A percentile compares a stretch with the other conserved stretches of the same genome.
Evolutionary conservation across 108 stramenopile genomes (phyloP).

Genomic region (Pseudonitzschia delicatissima): DNA sequence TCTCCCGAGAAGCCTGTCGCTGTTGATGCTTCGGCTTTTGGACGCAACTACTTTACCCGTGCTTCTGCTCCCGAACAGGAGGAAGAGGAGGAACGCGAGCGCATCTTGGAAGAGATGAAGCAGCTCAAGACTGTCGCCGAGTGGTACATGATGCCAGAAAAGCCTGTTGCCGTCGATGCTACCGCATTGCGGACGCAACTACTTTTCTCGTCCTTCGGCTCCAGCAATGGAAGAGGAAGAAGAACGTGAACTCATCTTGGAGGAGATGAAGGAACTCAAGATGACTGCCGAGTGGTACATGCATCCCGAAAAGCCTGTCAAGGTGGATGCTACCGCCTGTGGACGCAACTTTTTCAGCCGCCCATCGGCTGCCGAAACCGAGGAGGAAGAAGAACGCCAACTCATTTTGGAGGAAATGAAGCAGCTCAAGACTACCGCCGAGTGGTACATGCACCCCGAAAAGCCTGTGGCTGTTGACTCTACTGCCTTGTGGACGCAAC

Average conservation of each 20-base stretch:
- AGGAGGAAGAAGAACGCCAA: constrained; percentile 37
- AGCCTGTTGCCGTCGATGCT: constrained; percentile 30
- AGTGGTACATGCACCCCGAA: constrained; percentile 63
- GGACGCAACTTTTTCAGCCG: constrained; percentile 63
- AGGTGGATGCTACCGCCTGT: constrained; percentile 30
- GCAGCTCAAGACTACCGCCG: constrained; percentile 52
- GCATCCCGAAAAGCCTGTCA: constrained; percentile 36
- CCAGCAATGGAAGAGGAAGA: constrained; percentile 24
- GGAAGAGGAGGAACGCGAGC: constrained; percentile 25
- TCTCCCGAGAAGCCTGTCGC: constrained; percentile 42
- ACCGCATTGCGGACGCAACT: constrained; percentile 52
- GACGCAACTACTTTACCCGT: constrained; percentile 62
- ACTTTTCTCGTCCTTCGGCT: constrained; percentile 57
- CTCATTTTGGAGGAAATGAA: constrained; percentile 46
- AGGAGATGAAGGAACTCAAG: constrained; percentile 38
- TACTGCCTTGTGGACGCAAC: constrained; percentile 27
- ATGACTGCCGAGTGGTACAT: constrained; percentile 33
- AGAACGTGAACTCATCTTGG: constrained; percentile 47
- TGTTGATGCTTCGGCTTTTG: constrained; percentile 37
- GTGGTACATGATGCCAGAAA: constrained; percentile 31
- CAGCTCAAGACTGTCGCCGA: constrained; percentile 26
- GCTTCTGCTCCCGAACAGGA: constrained; percentile 41
- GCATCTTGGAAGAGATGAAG: constrained; percentile 22
- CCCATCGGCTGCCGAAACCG: constrained; percentile 31
- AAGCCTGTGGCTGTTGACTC: constrained; percentile 34